phyloP scores from a whole-genome alignment of 2,329 filamentous ascomycete species.

The Monosporascus ibericus region DNA sequence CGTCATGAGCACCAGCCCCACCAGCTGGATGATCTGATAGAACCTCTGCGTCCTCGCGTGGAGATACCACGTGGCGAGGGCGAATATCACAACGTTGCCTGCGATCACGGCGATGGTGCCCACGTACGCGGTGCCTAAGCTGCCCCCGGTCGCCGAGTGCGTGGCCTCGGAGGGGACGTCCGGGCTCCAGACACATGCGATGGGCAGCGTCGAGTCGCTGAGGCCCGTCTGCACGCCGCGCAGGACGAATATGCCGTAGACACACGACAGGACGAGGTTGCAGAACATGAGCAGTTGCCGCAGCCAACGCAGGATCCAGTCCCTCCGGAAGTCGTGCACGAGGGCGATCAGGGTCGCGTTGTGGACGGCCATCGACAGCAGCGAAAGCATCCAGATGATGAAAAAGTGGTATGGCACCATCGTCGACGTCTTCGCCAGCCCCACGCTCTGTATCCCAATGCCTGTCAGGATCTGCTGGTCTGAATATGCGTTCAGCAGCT shows the following conservation, averaged over 20 bases:
- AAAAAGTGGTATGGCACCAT: conserved; percentile 66
- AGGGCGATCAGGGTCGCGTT: conserved; percentile 59
- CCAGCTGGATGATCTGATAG: conserved; percentile 47
- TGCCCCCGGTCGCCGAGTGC: conserved; percentile 20
- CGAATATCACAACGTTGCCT: conserved; percentile 53
- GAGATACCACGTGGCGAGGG: conserved; percentile 57
- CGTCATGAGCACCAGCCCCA: conserved; percentile 48
- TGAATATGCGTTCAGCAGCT: conserved; percentile 58
- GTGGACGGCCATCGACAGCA: conserved; percentile 60
- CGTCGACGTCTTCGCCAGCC: conserved; percentile 50
- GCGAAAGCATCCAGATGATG: conserved; percentile 61
- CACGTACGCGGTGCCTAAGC: conserved; percentile 42
- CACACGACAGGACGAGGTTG: conserved; percentile 53
- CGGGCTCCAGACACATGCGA: conserved; percentile 54
- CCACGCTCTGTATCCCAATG: conserved; percentile 61
- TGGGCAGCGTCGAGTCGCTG: conserved; percentile 46
- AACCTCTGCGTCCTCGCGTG: conserved; percentile 49
- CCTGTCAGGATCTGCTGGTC: conserved; percentile 66
- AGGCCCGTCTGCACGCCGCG: conserved; percentile 47
- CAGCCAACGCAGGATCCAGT: conserved; percentile 62
- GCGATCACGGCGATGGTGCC: conserved; percentile 58
- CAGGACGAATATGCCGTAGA: conserved; percentile 51
- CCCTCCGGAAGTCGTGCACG: conserved; percentile 58
- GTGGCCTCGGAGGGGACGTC: conserved; percentile 23
- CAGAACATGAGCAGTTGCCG: conserved; percentile 60